Percentiles rank a stretch among this genome's conserved stretches.
Evolutionary conservation across 139 green algal species (phyloP).

Genomic region (Picochlorum costavermella): DNA sequence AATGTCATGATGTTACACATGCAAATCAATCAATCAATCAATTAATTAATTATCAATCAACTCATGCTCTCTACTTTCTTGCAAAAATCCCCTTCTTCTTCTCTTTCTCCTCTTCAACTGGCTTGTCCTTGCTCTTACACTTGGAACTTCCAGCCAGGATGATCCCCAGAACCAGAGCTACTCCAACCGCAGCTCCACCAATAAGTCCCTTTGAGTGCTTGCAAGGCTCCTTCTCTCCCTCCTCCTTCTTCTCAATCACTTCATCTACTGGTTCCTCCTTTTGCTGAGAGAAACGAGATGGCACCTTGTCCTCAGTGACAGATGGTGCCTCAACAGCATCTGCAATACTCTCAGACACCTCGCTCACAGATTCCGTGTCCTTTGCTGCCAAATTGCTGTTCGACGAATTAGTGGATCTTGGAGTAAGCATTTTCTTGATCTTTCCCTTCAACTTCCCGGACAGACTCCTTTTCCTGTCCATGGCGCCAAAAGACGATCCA

Average conservation of each 20-base stretch:
- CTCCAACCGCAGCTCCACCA: neutral
- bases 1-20: too few species aligned
- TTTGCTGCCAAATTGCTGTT: neutral
- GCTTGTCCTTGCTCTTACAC: neutral
- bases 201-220: neutral
- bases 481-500: neutral
- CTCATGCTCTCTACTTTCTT: too few species aligned
- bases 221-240: neutral
- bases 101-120: neutral
- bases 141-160: neutral
- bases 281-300: neutral
- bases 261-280: neutral
- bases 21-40: too few species aligned
- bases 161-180: neutral
- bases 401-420: too few species aligned
- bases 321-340: neutral
- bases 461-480: constrained; percentile 18
- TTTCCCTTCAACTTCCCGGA: constrained; percentile 6
- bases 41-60: too few species aligned
- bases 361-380: neutral
- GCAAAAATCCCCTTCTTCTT: neutral
- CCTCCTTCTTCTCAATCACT: neutral
- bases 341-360: neutral
- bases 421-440: constrained; percentile 8
- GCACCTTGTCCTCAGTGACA: neutral